phyloP scores from a whole-genome alignment of 129 eudicot genomes.

The Erigeron canadensis region DNA sequence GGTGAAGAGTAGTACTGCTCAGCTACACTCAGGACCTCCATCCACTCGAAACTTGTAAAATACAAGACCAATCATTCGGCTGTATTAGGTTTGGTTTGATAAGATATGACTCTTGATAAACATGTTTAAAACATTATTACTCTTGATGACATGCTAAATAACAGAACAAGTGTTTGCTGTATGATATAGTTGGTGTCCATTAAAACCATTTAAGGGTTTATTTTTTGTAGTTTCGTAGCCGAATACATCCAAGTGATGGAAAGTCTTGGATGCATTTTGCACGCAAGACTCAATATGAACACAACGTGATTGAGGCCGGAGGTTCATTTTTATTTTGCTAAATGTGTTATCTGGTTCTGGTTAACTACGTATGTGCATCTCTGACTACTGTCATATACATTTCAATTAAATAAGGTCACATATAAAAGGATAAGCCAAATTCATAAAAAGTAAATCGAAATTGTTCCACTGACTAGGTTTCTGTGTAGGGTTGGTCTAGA shows the following conservation, averaged over 20 bases:
- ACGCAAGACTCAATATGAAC: not conserved
- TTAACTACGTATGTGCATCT: not conserved
- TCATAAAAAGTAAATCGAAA: not conserved
- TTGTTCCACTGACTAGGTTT: not conserved
- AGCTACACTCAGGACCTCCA: conserved; percentile 58
- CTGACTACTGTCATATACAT: not conserved
- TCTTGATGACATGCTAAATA: not conserved
- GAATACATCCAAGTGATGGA: not conserved
- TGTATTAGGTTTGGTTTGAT: conserved; percentile 20
- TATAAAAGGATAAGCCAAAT: not conserved
- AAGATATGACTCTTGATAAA: conserved; percentile 20
- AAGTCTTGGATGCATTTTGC: not conserved
- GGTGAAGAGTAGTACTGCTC: conserved; percentile 49
- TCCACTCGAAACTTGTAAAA: conserved; percentile 30
- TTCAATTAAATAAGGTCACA: not conserved
- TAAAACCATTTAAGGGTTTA: not conserved
- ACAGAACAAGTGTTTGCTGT: not conserved
- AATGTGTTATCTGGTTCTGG: too few species aligned
- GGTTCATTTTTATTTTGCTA: too few species aligned
- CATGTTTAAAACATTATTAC: not conserved
- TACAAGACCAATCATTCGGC: not conserved
- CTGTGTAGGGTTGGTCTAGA: not conserved
- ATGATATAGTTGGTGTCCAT: not conserved
- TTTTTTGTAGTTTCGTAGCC: not conserved
- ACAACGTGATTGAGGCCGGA: not conserved